These are phyloP conservation scores for Phallus indusiatus DNA, from an alignment of 768 basidiomycete species.

Conservation along the genomic window DNA sequence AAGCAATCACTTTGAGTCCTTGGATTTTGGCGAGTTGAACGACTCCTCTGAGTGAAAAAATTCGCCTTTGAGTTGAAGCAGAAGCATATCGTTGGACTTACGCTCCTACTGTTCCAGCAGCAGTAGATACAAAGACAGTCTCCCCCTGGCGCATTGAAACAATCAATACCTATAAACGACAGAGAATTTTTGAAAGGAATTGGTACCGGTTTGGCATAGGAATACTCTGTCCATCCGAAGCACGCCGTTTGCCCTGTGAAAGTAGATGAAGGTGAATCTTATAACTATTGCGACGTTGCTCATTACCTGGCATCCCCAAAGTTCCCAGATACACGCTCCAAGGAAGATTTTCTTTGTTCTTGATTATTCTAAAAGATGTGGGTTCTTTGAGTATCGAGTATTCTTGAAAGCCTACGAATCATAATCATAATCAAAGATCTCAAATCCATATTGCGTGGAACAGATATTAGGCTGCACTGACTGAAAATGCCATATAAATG, in stretches of 20 bases:
- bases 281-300: too few relatives aligned
- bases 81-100: constrained; percentile 22
- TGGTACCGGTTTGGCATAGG: constrained; percentile 31
- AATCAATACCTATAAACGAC: background rate
- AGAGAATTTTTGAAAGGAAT: background rate
- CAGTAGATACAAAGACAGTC: constrained; percentile 38
- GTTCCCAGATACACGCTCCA: constrained; percentile 42
- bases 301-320: constrained; percentile 33
- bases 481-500: constrained; percentile 29
- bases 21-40: constrained; percentile 31
- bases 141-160: constrained; percentile 31
- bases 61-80: background rate
- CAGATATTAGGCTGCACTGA: constrained; percentile 14
- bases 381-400: constrained; percentile 26
- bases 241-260: constrained; percentile 24
- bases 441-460: background rate
- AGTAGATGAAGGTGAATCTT: background rate
- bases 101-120: constrained; percentile 51
- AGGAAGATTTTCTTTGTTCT: constrained; percentile 36
- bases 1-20: constrained; percentile 33
- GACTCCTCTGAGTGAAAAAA: constrained; percentile 11
- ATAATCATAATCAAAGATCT: background rate
- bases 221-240: constrained; percentile 33
- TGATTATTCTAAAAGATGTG: constrained; percentile 19
- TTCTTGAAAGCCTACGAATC: constrained; percentile 29